Evolutionary conservation across 805 yeast species (phyloP).

Genomic region (Saccharomycopsis malanga): DNA sequence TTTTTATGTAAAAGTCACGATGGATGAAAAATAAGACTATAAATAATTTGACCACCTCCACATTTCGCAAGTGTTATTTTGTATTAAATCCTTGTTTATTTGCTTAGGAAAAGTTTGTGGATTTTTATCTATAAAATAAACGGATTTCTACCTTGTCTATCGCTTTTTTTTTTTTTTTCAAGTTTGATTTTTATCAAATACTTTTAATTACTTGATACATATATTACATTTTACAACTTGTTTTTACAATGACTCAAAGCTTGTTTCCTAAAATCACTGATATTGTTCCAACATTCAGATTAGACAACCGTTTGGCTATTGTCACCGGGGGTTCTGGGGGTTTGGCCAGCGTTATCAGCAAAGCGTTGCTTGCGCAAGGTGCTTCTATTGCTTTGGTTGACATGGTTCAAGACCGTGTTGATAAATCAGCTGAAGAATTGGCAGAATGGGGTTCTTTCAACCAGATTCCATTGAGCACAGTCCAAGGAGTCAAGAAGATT

Average conservation of each 20-base stretch:
- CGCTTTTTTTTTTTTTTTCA: not conserved
- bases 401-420: slow-evolving; percentile 55
- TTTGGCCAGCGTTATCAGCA: slow-evolving; percentile 52
- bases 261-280: slow-evolving; percentile 22
- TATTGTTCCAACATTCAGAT: slow-evolving; percentile 45
- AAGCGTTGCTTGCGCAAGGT: slow-evolving; percentile 49
- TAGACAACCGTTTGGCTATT: slow-evolving; percentile 57
- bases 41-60: not conserved
- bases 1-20: no score
- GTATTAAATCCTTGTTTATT: no score
- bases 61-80: not conserved
- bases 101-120: no score
- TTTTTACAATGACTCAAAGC: slow-evolving; percentile 15
- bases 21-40: no score
- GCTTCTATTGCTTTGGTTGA: slow-evolving; percentile 54
- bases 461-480: slow-evolving; percentile 28
- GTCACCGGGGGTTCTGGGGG: slow-evolving; percentile 69
- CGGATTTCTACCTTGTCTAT: not conserved
- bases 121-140: no score
- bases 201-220: not conserved
- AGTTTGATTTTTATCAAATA: not conserved
- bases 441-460: slow-evolving; percentile 40
- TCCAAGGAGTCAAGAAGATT: slow-evolving; percentile 29
- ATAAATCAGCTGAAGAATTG: slow-evolving; percentile 41
- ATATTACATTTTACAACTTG: not conserved